Percentiles rank a stretch among this genome's conserved stretches.
Evolutionary conservation across 331 rosid genomes (phyloP).

Genomic region (Malus hybrid): DNA sequence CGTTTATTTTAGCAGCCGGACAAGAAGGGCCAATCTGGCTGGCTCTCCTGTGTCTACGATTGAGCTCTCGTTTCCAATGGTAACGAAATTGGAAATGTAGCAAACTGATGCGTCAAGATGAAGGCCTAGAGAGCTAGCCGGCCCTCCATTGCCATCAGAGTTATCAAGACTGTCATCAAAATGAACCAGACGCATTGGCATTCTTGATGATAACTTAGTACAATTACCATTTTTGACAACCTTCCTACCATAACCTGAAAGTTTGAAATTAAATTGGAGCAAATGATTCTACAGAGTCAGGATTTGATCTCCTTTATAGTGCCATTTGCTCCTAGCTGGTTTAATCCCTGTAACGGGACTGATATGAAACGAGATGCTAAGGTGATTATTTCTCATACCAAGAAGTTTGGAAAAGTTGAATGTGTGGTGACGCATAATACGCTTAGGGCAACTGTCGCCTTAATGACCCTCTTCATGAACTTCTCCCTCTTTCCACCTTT

Average conservation of each 20-base stretch:
- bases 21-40: not conserved
- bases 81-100: not conserved
- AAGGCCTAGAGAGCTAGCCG: not conserved
- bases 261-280: not conserved
- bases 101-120: not conserved
- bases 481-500: no score
- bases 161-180: not conserved
- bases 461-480: no score
- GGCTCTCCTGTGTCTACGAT: not conserved
- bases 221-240: not conserved
- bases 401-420: no score
- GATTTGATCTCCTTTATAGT: no score
- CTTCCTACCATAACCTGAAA: not conserved
- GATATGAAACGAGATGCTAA: no score
- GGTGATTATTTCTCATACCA: no score
- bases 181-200: not conserved
- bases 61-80: not conserved
- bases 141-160: not conserved
- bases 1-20: not conserved
- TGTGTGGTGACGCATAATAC: no score
- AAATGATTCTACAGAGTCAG: no score
- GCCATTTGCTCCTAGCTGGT: no score
- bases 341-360: no score
- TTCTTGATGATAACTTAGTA: not conserved
- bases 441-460: no score